Conservation (phyloP, 192 early-diverging fungal genomes). For the Coemansia sp. region DNA sequence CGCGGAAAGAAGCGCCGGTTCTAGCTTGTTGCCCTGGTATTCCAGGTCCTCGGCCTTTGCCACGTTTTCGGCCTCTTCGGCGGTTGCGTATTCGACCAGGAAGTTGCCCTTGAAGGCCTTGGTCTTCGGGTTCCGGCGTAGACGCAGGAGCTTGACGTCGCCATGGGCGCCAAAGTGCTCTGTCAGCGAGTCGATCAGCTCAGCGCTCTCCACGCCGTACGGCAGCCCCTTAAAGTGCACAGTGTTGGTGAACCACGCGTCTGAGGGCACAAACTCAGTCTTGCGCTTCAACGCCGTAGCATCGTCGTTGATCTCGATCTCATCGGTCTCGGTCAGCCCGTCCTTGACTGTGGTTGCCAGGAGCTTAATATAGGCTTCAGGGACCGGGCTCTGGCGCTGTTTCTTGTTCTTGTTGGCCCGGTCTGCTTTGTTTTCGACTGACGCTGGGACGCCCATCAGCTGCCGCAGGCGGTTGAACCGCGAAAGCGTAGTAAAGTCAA, state of each 20-base stretch:
- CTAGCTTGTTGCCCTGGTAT: conserved; percentile 30
- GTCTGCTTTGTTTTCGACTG: neutral
- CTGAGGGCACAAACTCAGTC: conserved; percentile 27
- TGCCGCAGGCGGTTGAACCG: conserved; percentile 54
- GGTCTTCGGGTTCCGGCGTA: conserved; percentile 52
- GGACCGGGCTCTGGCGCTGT: conserved; percentile 9
- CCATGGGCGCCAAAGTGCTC: conserved; percentile 22
- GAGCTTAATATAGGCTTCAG: conserved; percentile 17
- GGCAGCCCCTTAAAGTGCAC: conserved; percentile 54
- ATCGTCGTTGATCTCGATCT: conserved; percentile 45
- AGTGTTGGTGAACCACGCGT: conserved; percentile 45
- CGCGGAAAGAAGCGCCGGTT: conserved; percentile 24
- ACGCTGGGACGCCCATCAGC: conserved; percentile 24
- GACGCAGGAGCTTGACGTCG: conserved; percentile 34
- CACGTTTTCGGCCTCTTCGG: conserved; percentile 36
- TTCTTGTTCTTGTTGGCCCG: conserved; percentile 1
- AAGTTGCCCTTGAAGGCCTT: conserved; percentile 56
- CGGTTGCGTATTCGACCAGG: conserved; percentile 38
- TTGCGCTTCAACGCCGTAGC: conserved; percentile 39
- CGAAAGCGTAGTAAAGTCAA: conserved; percentile 26
- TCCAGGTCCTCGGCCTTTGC: conserved; percentile 24
- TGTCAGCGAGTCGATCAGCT: conserved; percentile 37
- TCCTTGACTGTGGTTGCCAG: conserved; percentile 26
- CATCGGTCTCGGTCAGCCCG: conserved; percentile 17
- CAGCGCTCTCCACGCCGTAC: conserved; percentile 32